Evolutionary conservation across 176 grass and related monocot species (phyloP), one percentile per base, ranked within the genome.

Genomic region (Typha latifolia): DNA sequence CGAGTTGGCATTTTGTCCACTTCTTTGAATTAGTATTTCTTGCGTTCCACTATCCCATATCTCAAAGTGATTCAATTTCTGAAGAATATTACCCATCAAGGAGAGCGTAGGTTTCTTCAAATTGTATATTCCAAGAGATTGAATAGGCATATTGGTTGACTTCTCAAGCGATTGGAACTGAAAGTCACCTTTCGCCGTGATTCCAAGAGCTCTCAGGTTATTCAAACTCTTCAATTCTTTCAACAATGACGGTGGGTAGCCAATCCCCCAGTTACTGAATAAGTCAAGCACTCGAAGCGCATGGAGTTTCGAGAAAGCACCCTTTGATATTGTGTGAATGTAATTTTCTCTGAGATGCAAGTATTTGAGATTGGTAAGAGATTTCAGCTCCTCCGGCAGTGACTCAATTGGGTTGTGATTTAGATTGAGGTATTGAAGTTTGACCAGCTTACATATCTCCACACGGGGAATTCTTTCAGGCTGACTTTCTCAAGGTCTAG

Each of bases 381-480:
- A 34, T 26, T 47, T 10, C 48, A 76, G 43, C 59, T 74, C 72
- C 0, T 12, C 22, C 14, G 68, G 67, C 61, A 83, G 14, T 47
- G 49, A 53, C 47, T 53, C 20, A 12, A 83, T 26, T 1, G 4
- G 2, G n/a, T 71, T 78, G 4, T 11, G n/a, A 12, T 32, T 61
- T 53, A 83, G 67, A 37, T 77, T 72, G 11, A 83, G 68, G 37
- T 77, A 53, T 14, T 72, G 80, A 7, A 83, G 23, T 15, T 68
- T 52, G 34, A 68, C 62, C 7, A 83, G 43, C 26, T 67, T 61
- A 49, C 61, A 64, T 49, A 83, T 78, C n/a, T 70, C 80, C 2
- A 16, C 20, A 1, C n/a, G n/a, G 80, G 74, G 55, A 83, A 51
- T 0, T 32, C 48, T 13, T 8, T 62, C 12, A 83, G 24, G 12